Percentiles rank a stretch among this genome's conserved stretches.
Conservation (phyloP, 768 basidiomycete genomes). For the Paxillus involutus region DNA sequence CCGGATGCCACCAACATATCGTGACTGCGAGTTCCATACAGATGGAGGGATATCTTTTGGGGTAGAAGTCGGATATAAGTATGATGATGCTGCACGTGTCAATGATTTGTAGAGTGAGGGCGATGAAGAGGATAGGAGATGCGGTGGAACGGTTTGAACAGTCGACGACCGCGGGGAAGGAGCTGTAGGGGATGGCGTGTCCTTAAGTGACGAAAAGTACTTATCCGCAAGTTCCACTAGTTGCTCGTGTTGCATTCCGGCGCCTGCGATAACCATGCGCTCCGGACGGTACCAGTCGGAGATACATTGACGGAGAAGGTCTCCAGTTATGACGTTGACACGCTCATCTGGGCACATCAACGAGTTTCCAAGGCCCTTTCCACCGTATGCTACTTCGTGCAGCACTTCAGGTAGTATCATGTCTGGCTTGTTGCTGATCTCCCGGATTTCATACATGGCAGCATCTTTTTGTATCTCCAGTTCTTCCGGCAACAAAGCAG, state of each 20-base stretch:
- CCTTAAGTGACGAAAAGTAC: constrained; percentile 73
- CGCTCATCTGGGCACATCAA: constrained; percentile 86
- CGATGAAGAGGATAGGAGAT: constrained; percentile 56
- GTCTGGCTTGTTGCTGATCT: constrained; percentile 86
- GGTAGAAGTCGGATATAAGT: constrained; percentile 48
- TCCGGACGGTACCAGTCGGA: constrained; percentile 89
- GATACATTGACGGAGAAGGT: constrained; percentile 62
- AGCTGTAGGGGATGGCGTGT: constrained; percentile 21
- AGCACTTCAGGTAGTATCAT: constrained; percentile 90
- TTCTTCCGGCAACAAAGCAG: constrained; percentile 75
- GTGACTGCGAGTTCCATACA: constrained; percentile 35
- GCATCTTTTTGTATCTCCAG: constrained; percentile 82
- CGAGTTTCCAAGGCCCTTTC: constrained; percentile 83
- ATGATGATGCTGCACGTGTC: constrained; percentile 75
- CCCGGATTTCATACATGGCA: constrained; percentile 87
- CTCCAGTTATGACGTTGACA: constrained; percentile 62
- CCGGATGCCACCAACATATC: constrained; percentile 84
- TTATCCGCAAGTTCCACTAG: constrained; percentile 85
- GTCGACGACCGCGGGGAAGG: constrained; percentile 29
- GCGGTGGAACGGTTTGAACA: constrained; percentile 44
- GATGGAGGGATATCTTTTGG: constrained; percentile 5
- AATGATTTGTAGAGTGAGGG: constrained; percentile 63
- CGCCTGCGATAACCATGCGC: constrained; percentile 92
- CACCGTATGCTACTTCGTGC: constrained; percentile 81
- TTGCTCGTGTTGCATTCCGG: constrained; percentile 87